Evolutionary conservation across 2,329 filamentous ascomycete species (phyloP).

Genomic region (Plectosphaerella sp.): DNA sequence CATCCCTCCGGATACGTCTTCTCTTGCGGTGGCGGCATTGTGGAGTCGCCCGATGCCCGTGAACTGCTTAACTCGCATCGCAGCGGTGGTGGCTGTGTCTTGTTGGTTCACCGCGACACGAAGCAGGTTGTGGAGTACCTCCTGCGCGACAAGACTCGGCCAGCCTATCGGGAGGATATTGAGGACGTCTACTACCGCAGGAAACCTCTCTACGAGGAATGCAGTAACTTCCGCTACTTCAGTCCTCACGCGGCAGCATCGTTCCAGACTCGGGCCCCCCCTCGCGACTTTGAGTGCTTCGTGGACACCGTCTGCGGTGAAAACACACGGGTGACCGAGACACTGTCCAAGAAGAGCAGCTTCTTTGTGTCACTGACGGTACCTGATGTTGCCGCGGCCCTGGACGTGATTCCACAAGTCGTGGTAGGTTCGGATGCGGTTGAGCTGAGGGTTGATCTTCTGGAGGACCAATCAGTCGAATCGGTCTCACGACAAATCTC

Average conservation of each 20-base stretch:
- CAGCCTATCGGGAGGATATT: conserved; percentile 90
- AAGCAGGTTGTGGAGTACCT: conserved; percentile 86
- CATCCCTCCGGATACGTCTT: conserved; percentile 75
- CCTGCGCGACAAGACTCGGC: conserved; percentile 81
- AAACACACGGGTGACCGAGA: conserved; percentile 4
- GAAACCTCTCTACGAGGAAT: conserved; percentile 85
- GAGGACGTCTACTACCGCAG: conserved; percentile 84
- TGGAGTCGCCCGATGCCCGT: conserved; percentile 78
- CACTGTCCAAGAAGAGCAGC: conserved; percentile 57
- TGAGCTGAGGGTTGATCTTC: conserved; percentile 86
- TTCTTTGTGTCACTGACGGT: conserved; percentile 93
- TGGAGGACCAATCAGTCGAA: conserved; percentile 71
- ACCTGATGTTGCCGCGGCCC: conserved; percentile 62
- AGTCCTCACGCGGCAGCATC: conserved; percentile 55
- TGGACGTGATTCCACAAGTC: conserved; percentile 64
- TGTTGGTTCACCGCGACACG: conserved; percentile 84
- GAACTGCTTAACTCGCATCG: conserved; percentile 71
- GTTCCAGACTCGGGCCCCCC: conserved; percentile 4
- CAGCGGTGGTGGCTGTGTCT: conserved; percentile 73
- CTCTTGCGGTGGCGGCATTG: conserved; percentile 89
- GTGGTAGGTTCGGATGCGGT: conserved; percentile 88
- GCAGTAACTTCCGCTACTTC: conserved; percentile 92
- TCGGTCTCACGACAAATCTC: conserved; percentile 81
- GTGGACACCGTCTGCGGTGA: conserved; percentile 38
- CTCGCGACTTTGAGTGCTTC: conserved; percentile 66